These are phyloP conservation scores for Acanthamoeba sp. DNA, from an alignment of 208 protist species.

Conservation along the genomic window DNA sequence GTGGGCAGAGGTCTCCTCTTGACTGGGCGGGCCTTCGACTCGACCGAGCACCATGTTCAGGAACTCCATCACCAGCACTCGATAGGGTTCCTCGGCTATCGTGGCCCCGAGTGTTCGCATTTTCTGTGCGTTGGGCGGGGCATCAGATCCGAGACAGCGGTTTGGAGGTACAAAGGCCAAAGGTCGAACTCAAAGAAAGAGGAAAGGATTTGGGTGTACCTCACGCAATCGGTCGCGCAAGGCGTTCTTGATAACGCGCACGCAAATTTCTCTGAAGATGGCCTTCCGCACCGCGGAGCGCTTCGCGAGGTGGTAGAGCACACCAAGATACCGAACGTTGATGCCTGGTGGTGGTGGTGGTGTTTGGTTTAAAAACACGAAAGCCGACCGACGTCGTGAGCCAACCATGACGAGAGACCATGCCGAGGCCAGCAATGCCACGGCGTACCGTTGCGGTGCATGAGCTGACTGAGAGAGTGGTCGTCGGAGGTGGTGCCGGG, in stretches of 20 bases:
- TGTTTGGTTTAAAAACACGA: too few species aligned
- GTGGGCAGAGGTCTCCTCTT: conserved; percentile 22
- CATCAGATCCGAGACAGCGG: not conserved
- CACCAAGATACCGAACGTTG: conserved; percentile 69
- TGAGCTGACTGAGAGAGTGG: conserved; percentile 59
- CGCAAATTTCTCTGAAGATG: conserved; percentile 49
- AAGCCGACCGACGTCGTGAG: too few species aligned
- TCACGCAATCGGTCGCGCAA: conserved; percentile 5
- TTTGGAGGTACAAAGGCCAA: too few species aligned
- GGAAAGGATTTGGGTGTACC: not conserved
- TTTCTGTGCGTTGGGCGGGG: too few species aligned
- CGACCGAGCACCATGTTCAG: conserved; percentile 49
- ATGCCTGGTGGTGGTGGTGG: conserved; percentile 52
- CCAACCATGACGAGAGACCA: not conserved
- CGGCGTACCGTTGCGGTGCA: conserved; percentile 55
- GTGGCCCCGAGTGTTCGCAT: conserved; percentile 39
- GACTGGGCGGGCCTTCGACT: not conserved
- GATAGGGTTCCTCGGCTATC: conserved; percentile 48
- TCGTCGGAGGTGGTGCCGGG: conserved; percentile 37
- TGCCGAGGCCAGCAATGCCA: too few species aligned
- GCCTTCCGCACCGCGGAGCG: conserved; percentile 5
- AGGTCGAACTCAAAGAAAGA: too few species aligned
- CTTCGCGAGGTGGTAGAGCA: conserved; percentile 57
- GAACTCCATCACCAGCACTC: conserved; percentile 61
- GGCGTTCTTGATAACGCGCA: conserved; percentile 59